phyloP scores from a whole-genome alignment of 176 grass and related monocot genomes.

The Cenchrus purpureus region DNA sequence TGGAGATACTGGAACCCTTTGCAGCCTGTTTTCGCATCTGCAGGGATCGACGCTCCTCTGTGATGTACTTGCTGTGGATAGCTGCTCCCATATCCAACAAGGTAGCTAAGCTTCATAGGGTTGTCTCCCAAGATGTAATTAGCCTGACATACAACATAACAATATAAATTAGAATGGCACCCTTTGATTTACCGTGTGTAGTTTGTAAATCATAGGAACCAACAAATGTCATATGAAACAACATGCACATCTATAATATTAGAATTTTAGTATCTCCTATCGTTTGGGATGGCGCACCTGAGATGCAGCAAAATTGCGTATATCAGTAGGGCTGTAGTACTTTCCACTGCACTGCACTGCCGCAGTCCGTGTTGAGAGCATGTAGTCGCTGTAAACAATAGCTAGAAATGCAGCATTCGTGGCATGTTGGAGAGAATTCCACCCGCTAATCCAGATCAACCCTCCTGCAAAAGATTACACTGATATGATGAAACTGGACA shows the following conservation, averaged over 20 bases:
- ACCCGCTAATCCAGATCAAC: slow-evolving; percentile 84
- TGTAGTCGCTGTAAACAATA: slow-evolving; percentile 96
- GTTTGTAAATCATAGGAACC: background rate
- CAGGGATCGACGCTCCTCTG: slow-evolving; percentile 85
- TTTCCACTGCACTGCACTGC: slow-evolving; percentile 88
- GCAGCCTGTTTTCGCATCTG: slow-evolving; percentile 72
- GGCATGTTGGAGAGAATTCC: slow-evolving; percentile 93
- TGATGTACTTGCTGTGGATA: slow-evolving; percentile 93
- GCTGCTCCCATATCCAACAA: slow-evolving; percentile 83
- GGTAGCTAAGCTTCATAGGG: slow-evolving; percentile 95
- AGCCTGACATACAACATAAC: slow-evolving; percentile 49
- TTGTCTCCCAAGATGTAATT: slow-evolving; percentile 93
- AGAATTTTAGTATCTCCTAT: background rate
- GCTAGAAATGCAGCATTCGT: slow-evolving; percentile 86
- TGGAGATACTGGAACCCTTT: slow-evolving; percentile 83
- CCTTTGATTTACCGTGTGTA: background rate
- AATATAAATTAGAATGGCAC: slow-evolving; percentile 30
- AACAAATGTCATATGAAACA: background rate
- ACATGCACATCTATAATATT: background rate
- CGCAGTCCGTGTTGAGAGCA: slow-evolving; percentile 77
- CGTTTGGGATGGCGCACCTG: slow-evolving; percentile 53
- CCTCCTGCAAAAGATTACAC: slow-evolving; percentile 61
- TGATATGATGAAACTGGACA: slow-evolving; percentile 36
- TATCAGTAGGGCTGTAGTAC: slow-evolving; percentile 75
- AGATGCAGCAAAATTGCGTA: slow-evolving; percentile 85